phyloP scores from a whole-genome alignment of 2,329 filamentous ascomycete species.

The Thelonectria discophora region DNA sequence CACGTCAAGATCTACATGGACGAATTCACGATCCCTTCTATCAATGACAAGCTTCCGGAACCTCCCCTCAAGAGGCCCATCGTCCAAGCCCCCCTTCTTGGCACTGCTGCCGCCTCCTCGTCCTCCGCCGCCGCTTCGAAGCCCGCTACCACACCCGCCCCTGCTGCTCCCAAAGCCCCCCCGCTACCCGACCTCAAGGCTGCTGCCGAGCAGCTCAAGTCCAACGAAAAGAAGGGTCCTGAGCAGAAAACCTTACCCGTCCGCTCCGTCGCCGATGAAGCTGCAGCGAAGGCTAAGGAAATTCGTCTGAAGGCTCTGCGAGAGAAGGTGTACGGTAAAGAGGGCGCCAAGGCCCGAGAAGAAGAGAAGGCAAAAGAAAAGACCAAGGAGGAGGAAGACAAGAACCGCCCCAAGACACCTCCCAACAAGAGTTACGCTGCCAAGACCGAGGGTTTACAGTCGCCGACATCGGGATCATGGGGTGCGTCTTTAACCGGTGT shows the following conservation, averaged over 20 bases:
- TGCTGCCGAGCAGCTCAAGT: conserved; percentile 23
- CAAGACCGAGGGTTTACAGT: conserved; percentile 51
- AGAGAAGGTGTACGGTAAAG: conserved; percentile 64
- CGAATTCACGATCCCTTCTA: conserved; percentile 66
- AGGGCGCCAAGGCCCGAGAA: conserved; percentile 31
- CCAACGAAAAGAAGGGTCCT: conserved; percentile 37
- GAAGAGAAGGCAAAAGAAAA: conserved; percentile 11
- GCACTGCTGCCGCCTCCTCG: conserved; percentile 40
- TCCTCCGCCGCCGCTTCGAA: conserved; percentile 33
- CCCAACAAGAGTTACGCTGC: conserved; percentile 12
- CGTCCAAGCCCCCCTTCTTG: conserved; percentile 17
- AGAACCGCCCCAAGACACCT: conserved; percentile 14
- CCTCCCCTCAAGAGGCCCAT: conserved; percentile 38
- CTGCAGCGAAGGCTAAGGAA: conserved; percentile 70
- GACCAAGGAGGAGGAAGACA: conserved; percentile 3
- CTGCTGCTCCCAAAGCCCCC: conserved; percentile 37
- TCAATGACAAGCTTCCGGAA: conserved; percentile 60
- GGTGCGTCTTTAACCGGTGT: conserved; percentile 36
- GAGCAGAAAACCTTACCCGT: conserved; percentile 53
- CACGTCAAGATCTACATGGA: conserved; percentile 77
- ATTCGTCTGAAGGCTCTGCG: conserved; percentile 62
- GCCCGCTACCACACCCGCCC: conserved; percentile 33
- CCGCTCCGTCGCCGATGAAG: conserved; percentile 70
- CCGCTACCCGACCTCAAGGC: conserved; percentile 39
- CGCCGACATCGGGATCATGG: conserved; percentile 57